Evolutionary conservation across 1,284 basidiomycete species (phyloP).

Genomic region (Cutaneotrichosporon sp.): DNA sequence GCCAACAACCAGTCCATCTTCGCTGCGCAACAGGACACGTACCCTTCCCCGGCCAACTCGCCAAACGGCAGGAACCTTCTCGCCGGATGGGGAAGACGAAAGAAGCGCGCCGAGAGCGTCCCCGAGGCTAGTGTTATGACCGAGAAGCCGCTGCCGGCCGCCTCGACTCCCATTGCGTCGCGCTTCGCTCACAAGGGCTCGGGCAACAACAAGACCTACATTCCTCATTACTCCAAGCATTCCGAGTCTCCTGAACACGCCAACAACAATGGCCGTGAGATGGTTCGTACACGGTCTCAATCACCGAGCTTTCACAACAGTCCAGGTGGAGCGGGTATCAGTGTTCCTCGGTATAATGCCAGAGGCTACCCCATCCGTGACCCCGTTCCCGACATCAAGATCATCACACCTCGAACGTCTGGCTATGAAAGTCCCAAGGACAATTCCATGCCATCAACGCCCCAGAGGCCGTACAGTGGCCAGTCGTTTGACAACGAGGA

Average conservation of each 20-base stretch:
- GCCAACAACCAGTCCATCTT: neutral
- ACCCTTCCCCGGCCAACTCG: slow-evolving; percentile 9
- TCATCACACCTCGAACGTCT: slow-evolving; percentile 3
- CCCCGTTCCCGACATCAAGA: slow-evolving; percentile 9
- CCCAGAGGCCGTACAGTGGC: neutral
- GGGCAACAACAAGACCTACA: neutral
- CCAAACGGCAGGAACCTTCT: slow-evolving; percentile 7
- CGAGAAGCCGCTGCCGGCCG: neutral
- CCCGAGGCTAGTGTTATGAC: slow-evolving; percentile 1
- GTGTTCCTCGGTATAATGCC: slow-evolving; percentile 24
- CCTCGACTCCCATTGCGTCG: neutral
- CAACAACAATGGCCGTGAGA: neutral
- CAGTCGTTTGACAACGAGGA: neutral
- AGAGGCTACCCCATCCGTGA: slow-evolving; percentile 27
- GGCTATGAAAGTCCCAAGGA: neutral
- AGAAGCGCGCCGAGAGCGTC: neutral
- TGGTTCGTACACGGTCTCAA: slow-evolving; percentile 1
- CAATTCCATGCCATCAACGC: neutral
- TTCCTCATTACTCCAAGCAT: neutral
- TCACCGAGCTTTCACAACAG: neutral
- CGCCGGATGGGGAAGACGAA: slow-evolving; percentile 2
- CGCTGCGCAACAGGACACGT: slow-evolving; percentile 6
- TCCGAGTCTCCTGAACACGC: neutral
- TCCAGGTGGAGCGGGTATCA: neutral
- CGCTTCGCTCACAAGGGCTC: neutral